These are phyloP conservation scores for Schwanniomyces sp. DNA, from an alignment of 805 yeast species.

Conservation along the genomic window DNA sequence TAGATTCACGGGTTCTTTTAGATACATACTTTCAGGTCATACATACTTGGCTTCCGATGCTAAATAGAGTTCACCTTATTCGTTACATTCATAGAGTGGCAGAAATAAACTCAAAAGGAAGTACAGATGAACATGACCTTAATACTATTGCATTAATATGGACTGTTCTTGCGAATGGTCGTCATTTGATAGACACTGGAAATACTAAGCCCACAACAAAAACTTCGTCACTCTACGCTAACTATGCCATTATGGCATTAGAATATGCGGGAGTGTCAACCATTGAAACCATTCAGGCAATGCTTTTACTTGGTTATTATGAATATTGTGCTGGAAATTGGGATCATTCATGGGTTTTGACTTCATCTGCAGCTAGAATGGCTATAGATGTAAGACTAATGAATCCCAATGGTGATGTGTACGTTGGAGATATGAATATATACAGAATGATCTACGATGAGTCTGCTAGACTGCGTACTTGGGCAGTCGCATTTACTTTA, in stretches of 20 bases:
- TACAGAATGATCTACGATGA: slow-evolving; percentile 11
- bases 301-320: slow-evolving; percentile 18
- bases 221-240: slow-evolving; percentile 9
- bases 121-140: slow-evolving; percentile 6
- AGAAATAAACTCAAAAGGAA: background rate
- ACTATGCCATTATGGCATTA: slow-evolving; percentile 18
- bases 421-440: slow-evolving; percentile 1
- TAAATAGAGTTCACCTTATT: slow-evolving; percentile 16
- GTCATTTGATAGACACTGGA: slow-evolving; percentile 2
- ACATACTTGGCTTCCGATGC: slow-evolving; percentile 23
- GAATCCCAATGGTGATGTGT: slow-evolving; percentile 5
- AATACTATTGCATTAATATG: slow-evolving; percentile 19
- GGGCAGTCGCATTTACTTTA: slow-evolving; percentile 19
- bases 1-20: slow-evolving; percentile 9
- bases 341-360: slow-evolving; percentile 23
- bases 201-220: slow-evolving; percentile 1
- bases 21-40: slow-evolving; percentile 17
- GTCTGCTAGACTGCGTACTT: slow-evolving; percentile 18
- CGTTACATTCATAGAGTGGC: slow-evolving; percentile 10
- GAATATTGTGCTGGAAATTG: slow-evolving; percentile 21
- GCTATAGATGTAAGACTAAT: slow-evolving; percentile 23
- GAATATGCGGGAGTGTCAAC: slow-evolving; percentile 20
- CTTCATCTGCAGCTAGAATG: slow-evolving; percentile 21
- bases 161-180: slow-evolving; percentile 18
- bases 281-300: slow-evolving; percentile 22